A percentile compares a stretch with the other conserved stretches of the same genome.
Evolutionary conservation across 2,329 filamentous ascomycete species (phyloP).

Genomic region (Colletotrichum somersetense): DNA sequence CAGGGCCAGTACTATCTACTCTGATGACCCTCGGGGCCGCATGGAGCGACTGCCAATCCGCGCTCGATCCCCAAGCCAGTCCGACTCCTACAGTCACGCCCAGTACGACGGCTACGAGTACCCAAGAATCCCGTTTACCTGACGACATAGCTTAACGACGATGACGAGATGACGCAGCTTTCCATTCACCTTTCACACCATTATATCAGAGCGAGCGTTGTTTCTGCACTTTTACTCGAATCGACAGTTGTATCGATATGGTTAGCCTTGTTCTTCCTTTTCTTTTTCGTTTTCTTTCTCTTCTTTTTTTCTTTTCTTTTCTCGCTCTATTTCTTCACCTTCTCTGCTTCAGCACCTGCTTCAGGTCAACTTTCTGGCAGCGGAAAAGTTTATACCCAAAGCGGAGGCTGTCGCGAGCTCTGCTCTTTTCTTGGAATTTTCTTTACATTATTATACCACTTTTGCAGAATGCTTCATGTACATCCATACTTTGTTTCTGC

Average conservation of each 20-base stretch:
- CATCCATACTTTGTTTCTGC: slow-evolving; percentile 15
- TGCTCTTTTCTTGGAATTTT: slow-evolving; percentile 10
- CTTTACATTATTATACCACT: slow-evolving; percentile 41
- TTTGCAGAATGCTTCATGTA: slow-evolving; percentile 38
- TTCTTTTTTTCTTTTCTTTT: slow-evolving; percentile 28
- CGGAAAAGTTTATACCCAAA: slow-evolving; percentile 55
- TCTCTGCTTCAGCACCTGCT: slow-evolving; percentile 46
- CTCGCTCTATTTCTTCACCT: slow-evolving; percentile 29
- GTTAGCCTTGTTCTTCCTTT: slow-evolving; percentile 10
- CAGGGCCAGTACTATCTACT: slow-evolving; percentile 61
- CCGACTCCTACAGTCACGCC: slow-evolving; percentile 58
- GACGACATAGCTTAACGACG: slow-evolving; percentile 23
- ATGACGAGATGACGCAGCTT: slow-evolving; percentile 40
- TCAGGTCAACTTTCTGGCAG: slow-evolving; percentile 47
- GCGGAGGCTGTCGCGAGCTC: slow-evolving; percentile 42
- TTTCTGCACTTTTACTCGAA: slow-evolving; percentile 45
- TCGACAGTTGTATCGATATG: slow-evolving; percentile 40
- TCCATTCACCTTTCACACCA: slow-evolving; percentile 44
- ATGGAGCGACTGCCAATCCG: slow-evolving; percentile 60
- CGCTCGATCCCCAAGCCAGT: slow-evolving; percentile 63
- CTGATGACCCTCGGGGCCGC: slow-evolving; percentile 62
- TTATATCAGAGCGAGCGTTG: slow-evolving; percentile 39
- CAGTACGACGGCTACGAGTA: slow-evolving; percentile 43
- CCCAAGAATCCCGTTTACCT: slow-evolving; percentile 37
- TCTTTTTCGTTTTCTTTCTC: slow-evolving; percentile 43